These are phyloP conservation scores for Purpureocillium takamizusanense DNA, from an alignment of 2,329 filamentous ascomycete genomes.

Conservation along the genomic window DNA sequence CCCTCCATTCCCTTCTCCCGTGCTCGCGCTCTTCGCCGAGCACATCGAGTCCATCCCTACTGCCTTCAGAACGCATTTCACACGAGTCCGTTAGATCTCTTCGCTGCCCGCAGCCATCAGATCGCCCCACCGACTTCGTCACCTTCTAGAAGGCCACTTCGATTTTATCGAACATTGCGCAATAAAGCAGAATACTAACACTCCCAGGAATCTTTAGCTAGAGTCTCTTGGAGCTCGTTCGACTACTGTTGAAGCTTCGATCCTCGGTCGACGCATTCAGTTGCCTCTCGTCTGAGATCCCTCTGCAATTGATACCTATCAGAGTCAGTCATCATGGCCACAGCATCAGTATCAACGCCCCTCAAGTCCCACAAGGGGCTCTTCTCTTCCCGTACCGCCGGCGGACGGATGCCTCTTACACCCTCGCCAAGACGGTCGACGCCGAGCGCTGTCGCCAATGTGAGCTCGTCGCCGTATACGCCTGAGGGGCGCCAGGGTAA, in stretches of 20 bases:
- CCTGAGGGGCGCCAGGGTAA: conserved; percentile 54
- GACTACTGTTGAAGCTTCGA: conserved; percentile 29
- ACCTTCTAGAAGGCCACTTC: conserved; percentile 34
- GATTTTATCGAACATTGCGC: conserved; percentile 37
- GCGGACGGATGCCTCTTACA: conserved; percentile 88
- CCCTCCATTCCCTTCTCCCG: conserved; percentile 12
- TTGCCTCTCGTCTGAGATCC: conserved; percentile 33
- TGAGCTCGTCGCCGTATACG: conserved; percentile 67
- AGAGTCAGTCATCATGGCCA: conserved; percentile 61
- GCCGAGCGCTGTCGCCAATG: conserved; percentile 38
- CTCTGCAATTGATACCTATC: conserved; percentile 9
- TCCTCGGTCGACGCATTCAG: conserved; percentile 33
- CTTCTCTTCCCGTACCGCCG: conserved; percentile 86
- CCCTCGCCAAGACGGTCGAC: conserved; percentile 73
- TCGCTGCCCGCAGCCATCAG: conserved; percentile 24
- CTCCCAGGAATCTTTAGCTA: conserved; percentile 51
- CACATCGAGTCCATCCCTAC: too few species aligned
- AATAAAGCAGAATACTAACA: too few species aligned
- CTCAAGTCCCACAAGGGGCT: conserved; percentile 91
- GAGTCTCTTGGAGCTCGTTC: conserved; percentile 50
- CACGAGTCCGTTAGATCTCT: conserved; percentile 37
- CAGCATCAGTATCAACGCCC: conserved; percentile 72
- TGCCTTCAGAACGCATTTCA: conserved; percentile 14
- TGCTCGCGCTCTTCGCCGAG: conserved; percentile 12
- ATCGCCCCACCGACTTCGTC: conserved; percentile 36